phyloP scores from a whole-genome alignment of 2,329 filamentous ascomycete genomes.

The Lachnellula arida region DNA sequence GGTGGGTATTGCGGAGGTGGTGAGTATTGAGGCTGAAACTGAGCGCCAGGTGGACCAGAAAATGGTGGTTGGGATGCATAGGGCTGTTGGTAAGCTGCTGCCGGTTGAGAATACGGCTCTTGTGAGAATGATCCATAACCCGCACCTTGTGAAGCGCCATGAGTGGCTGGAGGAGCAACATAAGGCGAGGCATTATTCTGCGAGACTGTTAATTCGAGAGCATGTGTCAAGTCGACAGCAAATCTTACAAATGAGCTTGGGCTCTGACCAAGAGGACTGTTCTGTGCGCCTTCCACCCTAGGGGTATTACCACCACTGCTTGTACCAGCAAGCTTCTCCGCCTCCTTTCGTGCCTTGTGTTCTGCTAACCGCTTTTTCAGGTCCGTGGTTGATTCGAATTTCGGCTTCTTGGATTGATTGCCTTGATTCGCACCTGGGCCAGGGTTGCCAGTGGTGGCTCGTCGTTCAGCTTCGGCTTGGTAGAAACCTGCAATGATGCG shows the following conservation, averaged over 20 bases:
- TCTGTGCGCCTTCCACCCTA: slow-evolving; percentile 19
- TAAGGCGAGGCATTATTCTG: slow-evolving; percentile 31
- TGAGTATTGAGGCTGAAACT: slow-evolving; percentile 32
- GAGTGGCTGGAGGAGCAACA: slow-evolving; percentile 25
- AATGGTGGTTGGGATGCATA: slow-evolving; percentile 33
- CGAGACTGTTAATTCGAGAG: slow-evolving; percentile 9
- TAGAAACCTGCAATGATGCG: slow-evolving; percentile 83
- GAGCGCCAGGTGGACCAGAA: slow-evolving; percentile 30
- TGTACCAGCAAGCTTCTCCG: slow-evolving; percentile 52
- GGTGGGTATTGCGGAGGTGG: slow-evolving; percentile 30
- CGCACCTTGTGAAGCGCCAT: slow-evolving; percentile 29
- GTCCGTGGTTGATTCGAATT: slow-evolving; percentile 71
- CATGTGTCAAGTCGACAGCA: background rate
- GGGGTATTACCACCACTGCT: slow-evolving; percentile 56
- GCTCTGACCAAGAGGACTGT: slow-evolving; percentile 49
- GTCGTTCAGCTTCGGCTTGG: slow-evolving; percentile 76
- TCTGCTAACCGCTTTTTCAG: slow-evolving; percentile 76
- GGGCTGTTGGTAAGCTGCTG: slow-evolving; percentile 40
- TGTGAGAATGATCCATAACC: slow-evolving; percentile 32
- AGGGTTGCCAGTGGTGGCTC: slow-evolving; percentile 78
- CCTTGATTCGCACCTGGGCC: slow-evolving; percentile 60
- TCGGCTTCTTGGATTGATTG: slow-evolving; percentile 64
- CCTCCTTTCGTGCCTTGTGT: slow-evolving; percentile 61
- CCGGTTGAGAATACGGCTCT: slow-evolving; percentile 34
- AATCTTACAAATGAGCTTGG: slow-evolving; percentile 55